Conservation (phyloP, 139 green algal genomes). For the Coelastrella sp. region DNA sequence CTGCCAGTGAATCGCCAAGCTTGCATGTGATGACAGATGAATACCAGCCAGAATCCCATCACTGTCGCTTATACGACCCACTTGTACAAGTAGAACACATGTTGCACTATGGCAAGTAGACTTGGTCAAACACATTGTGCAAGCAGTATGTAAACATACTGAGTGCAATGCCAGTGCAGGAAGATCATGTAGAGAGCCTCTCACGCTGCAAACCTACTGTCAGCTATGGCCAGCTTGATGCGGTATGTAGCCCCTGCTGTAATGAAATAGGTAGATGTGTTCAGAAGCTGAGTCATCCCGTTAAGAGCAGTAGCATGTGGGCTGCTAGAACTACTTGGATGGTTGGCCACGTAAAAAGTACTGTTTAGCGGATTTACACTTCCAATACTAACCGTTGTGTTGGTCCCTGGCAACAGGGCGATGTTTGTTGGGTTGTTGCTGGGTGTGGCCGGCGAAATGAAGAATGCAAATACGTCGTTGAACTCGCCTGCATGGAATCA, state of each 20-base stretch:
- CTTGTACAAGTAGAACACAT: too few species aligned
- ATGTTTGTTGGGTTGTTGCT: not conserved
- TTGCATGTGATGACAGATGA: too few species aligned
- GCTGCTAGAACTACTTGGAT: not conserved
- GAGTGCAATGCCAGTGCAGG: too few species aligned
- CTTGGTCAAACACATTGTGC: too few species aligned
- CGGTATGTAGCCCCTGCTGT: constrained; percentile 4
- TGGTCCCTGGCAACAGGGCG: constrained; percentile 3
- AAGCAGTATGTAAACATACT: too few species aligned
- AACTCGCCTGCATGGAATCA: not conserved
- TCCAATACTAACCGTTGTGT: not conserved
- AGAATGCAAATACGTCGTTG: constrained; percentile 33
- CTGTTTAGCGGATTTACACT: not conserved
- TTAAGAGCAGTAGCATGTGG: constrained; percentile 1
- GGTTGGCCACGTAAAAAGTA: constrained; percentile 13
- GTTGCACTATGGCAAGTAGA: too few species aligned
- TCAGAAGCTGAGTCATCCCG: not conserved
- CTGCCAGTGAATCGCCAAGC: too few species aligned
- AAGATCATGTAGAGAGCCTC: too few species aligned
- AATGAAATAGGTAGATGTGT: not conserved
- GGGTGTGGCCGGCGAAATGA: not conserved
- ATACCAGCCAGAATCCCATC: too few species aligned
- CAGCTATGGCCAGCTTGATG: not conserved
- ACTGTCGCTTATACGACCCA: too few species aligned
- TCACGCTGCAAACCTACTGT: constrained; percentile 9